Percentiles rank a stretch among this genome's conserved stretches.
Evolutionary conservation across 1,139 yeast species (phyloP).

Genomic region (Suhomyces coccinellae): DNA sequence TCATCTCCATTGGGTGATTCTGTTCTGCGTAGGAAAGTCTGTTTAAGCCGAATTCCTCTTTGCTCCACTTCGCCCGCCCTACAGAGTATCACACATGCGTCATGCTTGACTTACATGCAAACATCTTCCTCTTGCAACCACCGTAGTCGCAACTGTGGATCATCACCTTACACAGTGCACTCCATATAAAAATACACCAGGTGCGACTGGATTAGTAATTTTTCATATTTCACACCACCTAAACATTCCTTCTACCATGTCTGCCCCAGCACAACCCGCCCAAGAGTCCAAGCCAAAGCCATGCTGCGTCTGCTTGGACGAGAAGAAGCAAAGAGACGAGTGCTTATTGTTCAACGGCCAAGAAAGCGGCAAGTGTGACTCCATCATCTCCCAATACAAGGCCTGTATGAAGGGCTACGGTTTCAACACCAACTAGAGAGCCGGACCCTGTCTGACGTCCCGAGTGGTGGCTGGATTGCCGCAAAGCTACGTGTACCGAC

Average conservation of each 20-base stretch:
- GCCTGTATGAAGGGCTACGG: constrained; percentile 92
- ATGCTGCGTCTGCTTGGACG: constrained; percentile 92
- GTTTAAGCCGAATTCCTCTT: too few relatives aligned
- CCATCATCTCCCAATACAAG: constrained; percentile 70
- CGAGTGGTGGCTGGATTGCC: background rate
- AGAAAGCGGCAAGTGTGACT: constrained; percentile 80
- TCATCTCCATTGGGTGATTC: too few relatives aligned
- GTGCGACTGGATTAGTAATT: constrained; percentile 9
- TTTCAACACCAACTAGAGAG: constrained; percentile 43
- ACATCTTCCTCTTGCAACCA: too few relatives aligned
- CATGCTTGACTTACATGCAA: too few relatives aligned
- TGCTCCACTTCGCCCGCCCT: too few relatives aligned
- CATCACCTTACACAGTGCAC: background rate
- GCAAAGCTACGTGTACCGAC: background rate
- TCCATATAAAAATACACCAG: background rate
- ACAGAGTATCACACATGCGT: too few relatives aligned
- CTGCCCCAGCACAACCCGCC: constrained; percentile 5
- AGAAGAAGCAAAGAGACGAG: constrained; percentile 82
- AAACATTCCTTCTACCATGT: constrained; percentile 1
- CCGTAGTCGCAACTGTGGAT: too few relatives aligned
- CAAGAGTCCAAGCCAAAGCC: constrained; percentile 71
- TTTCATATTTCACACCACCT: constrained; percentile 5
- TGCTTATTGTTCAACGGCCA: constrained; percentile 82
- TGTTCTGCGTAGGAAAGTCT: too few relatives aligned
- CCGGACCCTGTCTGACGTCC: background rate